A percentile compares a stretch with the other conserved stretches of the same genome.
Evolutionary conservation across 371 early-diverging fungal species (phyloP).

Genomic region (Mortierella sp.): DNA sequence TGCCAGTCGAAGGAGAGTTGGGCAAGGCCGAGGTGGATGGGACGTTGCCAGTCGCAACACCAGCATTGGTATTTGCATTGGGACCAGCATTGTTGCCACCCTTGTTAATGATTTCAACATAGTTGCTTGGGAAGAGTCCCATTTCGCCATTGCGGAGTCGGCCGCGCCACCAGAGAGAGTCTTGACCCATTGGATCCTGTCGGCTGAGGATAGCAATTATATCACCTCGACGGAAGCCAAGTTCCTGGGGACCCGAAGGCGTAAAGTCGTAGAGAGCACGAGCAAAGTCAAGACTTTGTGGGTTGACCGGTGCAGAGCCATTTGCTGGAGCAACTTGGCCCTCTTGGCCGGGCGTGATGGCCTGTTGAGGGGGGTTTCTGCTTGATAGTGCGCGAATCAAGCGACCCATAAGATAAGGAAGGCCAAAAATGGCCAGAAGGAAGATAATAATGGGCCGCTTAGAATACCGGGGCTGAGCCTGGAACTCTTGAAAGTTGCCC

Average conservation of each 20-base stretch:
- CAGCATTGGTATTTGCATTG: slow-evolving; percentile 7
- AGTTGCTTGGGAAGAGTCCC: slow-evolving; percentile 93
- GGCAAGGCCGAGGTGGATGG: slow-evolving; percentile 4
- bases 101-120: slow-evolving; percentile 79
- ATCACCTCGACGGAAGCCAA: slow-evolving; percentile 86
- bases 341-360: slow-evolving; percentile 51
- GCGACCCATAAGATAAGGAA: slow-evolving; percentile 91
- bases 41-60: slow-evolving; percentile 12
- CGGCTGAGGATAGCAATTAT: slow-evolving; percentile 84
- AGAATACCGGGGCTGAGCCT: slow-evolving; percentile 61
- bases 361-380: slow-evolving; percentile 39
- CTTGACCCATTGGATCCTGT: slow-evolving; percentile 81
- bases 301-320: slow-evolving; percentile 53
- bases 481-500: slow-evolving; percentile 74
- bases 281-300: slow-evolving; percentile 85
- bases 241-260: slow-evolving; percentile 80
- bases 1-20: slow-evolving; percentile 9
- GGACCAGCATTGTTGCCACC: slow-evolving; percentile 29
- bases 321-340: slow-evolving; percentile 50
- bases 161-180: slow-evolving; percentile 94
- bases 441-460: slow-evolving; percentile 84
- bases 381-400: slow-evolving; percentile 77
- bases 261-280: slow-evolving; percentile 88
- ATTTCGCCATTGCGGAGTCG: slow-evolving; percentile 80
- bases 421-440: slow-evolving; percentile 81